Base-by-base conservation (phyloP, 768 basidiomycete genomes). In the Aureoboletus auriporus region DNA sequence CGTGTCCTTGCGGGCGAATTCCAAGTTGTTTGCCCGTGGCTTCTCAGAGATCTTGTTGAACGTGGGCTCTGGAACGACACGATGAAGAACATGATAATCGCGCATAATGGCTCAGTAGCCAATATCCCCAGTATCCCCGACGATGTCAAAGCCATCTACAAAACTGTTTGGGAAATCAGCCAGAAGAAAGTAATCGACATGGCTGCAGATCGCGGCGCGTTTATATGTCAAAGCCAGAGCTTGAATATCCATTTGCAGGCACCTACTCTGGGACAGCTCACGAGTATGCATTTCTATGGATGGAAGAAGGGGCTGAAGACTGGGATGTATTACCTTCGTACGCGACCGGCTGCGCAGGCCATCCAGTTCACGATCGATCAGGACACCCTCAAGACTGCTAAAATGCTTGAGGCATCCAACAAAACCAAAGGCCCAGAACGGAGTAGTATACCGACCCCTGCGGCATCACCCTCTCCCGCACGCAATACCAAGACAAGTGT, bases 281-380 rank as follows among this genome's bases (percentile, higher is more conserved):
- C 93, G 34, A 89, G 86, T 52, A 93, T 93, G 92, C 93, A 94
- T 69, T 95, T 94, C 76, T 97, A 97, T 65, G 96, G 93, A n/a
- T 98, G 96, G 96, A 95, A 95, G 80, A 92, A 92, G 72, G 96
- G 96, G 30, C 72, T 99, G 63, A 99, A 99, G 52, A 99, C 96
- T 1, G 96, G 95, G 57, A 94, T 95, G 90, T 93, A 93, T 72
- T 98, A 99, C 70, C 78, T 99, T 42, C 83, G 96, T 46, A 97
- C 96, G 31, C 81, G 91, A 44, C 91, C 96, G 5, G 93, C 94
- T 8, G 90, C 92, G 11, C 86, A 92, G 62, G 96, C 96, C 43
- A 94, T 95, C 66, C 93, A 99, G 72, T 97, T 99, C 75, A 99
- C 96, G 9, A 82, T 98, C 50, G 93, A 95, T 66, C 85, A 89